These are phyloP conservation scores for Dactylorhiza incarnata DNA, from an alignment of 106 monocot genomes.

Conservation along the genomic window DNA sequence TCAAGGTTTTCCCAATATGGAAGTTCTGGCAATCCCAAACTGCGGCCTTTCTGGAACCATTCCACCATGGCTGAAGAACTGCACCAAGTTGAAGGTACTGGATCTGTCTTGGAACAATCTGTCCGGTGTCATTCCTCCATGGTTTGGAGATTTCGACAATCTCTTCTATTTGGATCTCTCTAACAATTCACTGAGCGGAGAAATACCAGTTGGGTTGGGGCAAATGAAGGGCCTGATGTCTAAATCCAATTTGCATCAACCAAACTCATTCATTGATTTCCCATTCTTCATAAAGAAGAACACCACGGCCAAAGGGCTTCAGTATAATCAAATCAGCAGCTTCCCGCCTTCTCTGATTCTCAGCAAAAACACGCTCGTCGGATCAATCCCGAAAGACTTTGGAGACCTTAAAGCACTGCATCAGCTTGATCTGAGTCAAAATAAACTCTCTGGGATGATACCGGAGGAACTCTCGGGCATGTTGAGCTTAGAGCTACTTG, in stretches of 20 bases:
- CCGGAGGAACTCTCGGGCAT: slow-evolving; percentile 52
- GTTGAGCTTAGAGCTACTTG: slow-evolving; percentile 47
- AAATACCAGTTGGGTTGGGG: slow-evolving; percentile 47
- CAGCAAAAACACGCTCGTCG: slow-evolving; percentile 43
- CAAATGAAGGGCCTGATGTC: slow-evolving; percentile 43
- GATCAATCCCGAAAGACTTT: slow-evolving; percentile 37
- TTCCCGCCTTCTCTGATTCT: slow-evolving; percentile 65
- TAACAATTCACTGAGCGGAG: slow-evolving; percentile 70
- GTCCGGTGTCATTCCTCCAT: slow-evolving; percentile 42
- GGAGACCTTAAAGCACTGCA: slow-evolving; percentile 42
- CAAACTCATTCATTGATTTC: slow-evolving; percentile 26
- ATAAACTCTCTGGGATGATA: slow-evolving; percentile 49
- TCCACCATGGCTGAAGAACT: slow-evolving; percentile 52
- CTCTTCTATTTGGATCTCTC: slow-evolving; percentile 91
- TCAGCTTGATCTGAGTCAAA: slow-evolving; percentile 46
- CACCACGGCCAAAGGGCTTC: slow-evolving; percentile 17
- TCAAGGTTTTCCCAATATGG: slow-evolving; percentile 45
- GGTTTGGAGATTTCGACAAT: slow-evolving; percentile 47
- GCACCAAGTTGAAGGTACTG: slow-evolving; percentile 47
- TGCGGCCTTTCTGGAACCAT: slow-evolving; percentile 49
- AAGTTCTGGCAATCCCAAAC: slow-evolving; percentile 49
- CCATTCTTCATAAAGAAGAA: slow-evolving; percentile 58
- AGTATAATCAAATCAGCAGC: slow-evolving; percentile 63
- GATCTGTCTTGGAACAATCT: slow-evolving; percentile 88
- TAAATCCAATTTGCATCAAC: slow-evolving; percentile 16